phyloP scores from a whole-genome alignment of 345 rosid species.

The Trapa bicornis region DNA sequence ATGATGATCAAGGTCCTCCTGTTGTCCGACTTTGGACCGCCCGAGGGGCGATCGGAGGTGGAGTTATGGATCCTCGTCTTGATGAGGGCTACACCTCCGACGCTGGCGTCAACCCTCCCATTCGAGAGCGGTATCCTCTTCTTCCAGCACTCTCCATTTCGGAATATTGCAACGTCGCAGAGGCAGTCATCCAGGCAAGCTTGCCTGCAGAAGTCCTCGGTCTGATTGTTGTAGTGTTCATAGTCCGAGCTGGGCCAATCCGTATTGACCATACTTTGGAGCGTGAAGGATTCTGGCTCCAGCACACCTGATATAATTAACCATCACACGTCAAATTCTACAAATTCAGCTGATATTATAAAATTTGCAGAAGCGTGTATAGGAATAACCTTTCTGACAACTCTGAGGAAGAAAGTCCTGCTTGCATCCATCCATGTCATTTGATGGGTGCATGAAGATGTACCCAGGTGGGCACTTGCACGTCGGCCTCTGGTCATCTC shows the following conservation, averaged over 20 bases:
- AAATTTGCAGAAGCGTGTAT: background rate
- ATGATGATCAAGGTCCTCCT: conserved; percentile 7
- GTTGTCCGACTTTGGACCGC: conserved; percentile 1
- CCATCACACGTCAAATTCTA: too few species aligned
- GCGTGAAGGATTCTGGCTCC: conserved; percentile 11
- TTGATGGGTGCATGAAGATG: conserved; percentile 17
- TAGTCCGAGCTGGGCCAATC: conserved; percentile 27
- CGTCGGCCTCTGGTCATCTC: conserved; percentile 16
- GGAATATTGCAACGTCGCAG: too few species aligned
- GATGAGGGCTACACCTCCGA: conserved; percentile 22
- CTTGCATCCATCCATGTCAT: conserved; percentile 27
- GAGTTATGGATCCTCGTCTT: conserved; percentile 20
- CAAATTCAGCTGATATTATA: too few species aligned
- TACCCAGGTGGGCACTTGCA: conserved; percentile 38
- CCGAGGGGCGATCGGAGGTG: background rate
- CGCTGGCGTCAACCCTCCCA: conserved; percentile 12
- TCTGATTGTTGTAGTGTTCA: background rate
- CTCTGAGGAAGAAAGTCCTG: conserved; percentile 21
- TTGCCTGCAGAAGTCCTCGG: conserved; percentile 1
- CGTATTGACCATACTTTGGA: conserved; percentile 10
- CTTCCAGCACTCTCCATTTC: conserved; percentile 26
- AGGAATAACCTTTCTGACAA: conserved; percentile 13
- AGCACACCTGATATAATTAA: background rate
- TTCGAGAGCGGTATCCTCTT: conserved; percentile 35
- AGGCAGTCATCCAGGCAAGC: too few species aligned